A percentile compares a stretch with the other conserved stretches of the same genome.
These are phyloP conservation scores for Saccharomyces kudriavzevii DNA, from an alignment of 805 yeast genomes.

Conservation along the genomic window DNA sequence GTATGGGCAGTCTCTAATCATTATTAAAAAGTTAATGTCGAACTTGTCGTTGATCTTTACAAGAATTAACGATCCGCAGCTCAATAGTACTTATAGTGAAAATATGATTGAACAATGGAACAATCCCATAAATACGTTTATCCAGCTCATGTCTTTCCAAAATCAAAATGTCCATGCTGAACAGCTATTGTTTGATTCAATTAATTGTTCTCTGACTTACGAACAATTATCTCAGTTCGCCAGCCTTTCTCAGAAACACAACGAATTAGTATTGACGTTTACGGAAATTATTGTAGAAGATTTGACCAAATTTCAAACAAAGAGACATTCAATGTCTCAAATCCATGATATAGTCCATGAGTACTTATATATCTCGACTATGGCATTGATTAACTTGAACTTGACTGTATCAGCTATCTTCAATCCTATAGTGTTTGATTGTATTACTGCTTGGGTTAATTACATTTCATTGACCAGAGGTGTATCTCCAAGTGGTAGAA, in stretches of 20 bases:
- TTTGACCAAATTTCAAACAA: constrained; percentile 25
- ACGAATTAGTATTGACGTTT: constrained; percentile 22
- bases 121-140: constrained; percentile 28
- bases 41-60: constrained; percentile 27
- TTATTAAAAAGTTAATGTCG: constrained; percentile 30
- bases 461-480: constrained; percentile 27
- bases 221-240: constrained; percentile 19
- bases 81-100: constrained; percentile 2
- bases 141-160: constrained; percentile 7
- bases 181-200: constrained; percentile 7
- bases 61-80: constrained; percentile 17
- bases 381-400: constrained; percentile 26
- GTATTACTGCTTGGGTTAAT: constrained; percentile 26
- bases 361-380: constrained; percentile 27
- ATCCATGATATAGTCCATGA: constrained; percentile 27
- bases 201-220: constrained; percentile 17
- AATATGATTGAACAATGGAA: constrained; percentile 20
- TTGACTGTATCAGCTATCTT: constrained; percentile 6
- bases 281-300: constrained; percentile 31
- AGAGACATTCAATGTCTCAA: constrained; percentile 20
- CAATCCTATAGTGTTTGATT: constrained; percentile 18
- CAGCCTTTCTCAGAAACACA: constrained; percentile 14
- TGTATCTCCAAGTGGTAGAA: constrained; percentile 18
- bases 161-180: constrained; percentile 10
- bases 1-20: constrained; percentile 11